A percentile compares a stretch with the other conserved stretches of the same genome.
These are phyloP conservation scores for Fusarium nisikadoi DNA, from an alignment of 2,329 filamentous ascomycete species.

Conservation along the genomic window DNA sequence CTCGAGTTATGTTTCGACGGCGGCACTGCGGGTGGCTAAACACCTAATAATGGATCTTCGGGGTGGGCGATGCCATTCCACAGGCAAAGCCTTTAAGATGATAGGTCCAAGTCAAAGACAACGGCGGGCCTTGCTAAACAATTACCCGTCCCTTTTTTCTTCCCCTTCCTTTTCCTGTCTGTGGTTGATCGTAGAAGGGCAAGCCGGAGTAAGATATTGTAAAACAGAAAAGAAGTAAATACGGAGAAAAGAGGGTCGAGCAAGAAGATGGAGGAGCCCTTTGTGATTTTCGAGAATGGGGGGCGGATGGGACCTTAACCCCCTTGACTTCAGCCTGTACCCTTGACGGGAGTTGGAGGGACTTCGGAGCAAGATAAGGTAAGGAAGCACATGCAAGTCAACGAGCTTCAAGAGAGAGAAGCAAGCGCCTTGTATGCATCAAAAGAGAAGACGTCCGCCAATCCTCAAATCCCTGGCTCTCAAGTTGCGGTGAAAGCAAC, in stretches of 20 bases:
- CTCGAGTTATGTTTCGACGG: constrained; percentile 11
- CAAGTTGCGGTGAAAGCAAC: constrained; percentile 47
- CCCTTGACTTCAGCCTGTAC: constrained; percentile 1
- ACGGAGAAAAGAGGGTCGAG: constrained; percentile 25
- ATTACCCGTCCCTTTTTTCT: constrained; percentile 13
- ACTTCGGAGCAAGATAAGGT: constrained; percentile 3
- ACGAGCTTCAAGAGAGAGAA: neutral
- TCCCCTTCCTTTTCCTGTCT: neutral
- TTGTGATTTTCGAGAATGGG: constrained; percentile 9
- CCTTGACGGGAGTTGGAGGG: constrained; percentile 5
- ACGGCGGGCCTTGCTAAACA: constrained; percentile 22
- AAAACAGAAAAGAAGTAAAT: neutral
- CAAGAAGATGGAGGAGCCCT: constrained; percentile 8
- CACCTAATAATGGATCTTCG: constrained; percentile 22
- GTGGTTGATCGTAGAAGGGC: neutral
- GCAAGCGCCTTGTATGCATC: constrained; percentile 15
- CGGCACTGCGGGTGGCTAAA: constrained; percentile 33
- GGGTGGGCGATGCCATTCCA: constrained; percentile 41
- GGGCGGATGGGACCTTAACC: neutral
- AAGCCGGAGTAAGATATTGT: constrained; percentile 4
- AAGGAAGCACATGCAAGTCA: constrained; percentile 21
- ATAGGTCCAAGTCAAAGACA: constrained; percentile 17
- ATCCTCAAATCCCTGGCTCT: constrained; percentile 33
- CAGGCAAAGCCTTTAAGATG: constrained; percentile 15
- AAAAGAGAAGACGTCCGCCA: constrained; percentile 25